These are phyloP conservation scores for Neonectria hederae DNA, from an alignment of 2,329 filamentous ascomycete species.

Conservation along the genomic window DNA sequence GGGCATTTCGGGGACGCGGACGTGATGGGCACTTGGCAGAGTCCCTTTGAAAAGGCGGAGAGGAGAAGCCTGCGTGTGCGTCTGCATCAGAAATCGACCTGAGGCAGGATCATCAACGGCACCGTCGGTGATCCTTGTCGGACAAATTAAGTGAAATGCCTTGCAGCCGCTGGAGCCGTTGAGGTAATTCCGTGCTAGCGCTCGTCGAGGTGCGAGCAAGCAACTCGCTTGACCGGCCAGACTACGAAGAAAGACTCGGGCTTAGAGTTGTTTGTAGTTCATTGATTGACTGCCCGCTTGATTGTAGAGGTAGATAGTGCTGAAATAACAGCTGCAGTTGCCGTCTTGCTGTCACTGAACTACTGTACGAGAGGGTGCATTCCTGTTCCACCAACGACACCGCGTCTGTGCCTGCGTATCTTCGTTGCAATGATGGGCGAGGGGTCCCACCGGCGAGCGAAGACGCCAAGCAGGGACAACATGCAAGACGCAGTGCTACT, in stretches of 20 bases:
- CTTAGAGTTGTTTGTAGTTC: background rate
- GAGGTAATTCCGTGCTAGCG: constrained; percentile 20
- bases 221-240: background rate
- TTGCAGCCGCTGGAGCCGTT: constrained; percentile 23
- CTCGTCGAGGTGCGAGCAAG: background rate
- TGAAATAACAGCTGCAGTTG: background rate
- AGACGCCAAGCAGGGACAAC: background rate
- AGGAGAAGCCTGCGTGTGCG: background rate
- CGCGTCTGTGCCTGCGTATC: background rate
- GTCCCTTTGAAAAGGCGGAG: constrained; percentile 9
- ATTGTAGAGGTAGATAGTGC: background rate
- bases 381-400: background rate
- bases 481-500: constrained; percentile 1
- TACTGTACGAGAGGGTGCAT: background rate
- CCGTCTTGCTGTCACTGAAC: background rate
- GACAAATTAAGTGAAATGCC: constrained; percentile 3
- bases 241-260: background rate
- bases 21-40: background rate
- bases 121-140: constrained; percentile 11
- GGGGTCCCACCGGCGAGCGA: background rate
- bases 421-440: background rate
- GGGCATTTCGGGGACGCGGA: constrained; percentile 7
- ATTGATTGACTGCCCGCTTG: background rate
- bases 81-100: constrained; percentile 6
- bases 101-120: constrained; percentile 17